A percentile compares a stretch with the other conserved stretches of the same genome.
Evolutionary conservation across 2,329 filamentous ascomycete genomes (phyloP).

Genomic region (Bipolaris gigantea): DNA sequence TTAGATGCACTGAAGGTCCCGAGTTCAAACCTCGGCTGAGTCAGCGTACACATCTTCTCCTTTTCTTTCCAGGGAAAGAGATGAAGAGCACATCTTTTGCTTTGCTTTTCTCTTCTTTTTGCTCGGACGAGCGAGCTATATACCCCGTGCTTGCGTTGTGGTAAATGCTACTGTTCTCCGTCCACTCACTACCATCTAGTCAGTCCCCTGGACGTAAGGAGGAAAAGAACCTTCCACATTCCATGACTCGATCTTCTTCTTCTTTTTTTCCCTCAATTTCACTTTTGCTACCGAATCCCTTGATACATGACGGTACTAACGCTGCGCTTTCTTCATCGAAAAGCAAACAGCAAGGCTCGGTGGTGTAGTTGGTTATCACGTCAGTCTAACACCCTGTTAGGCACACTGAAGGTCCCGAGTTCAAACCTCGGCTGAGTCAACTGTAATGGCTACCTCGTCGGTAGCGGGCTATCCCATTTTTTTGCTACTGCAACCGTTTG

Average conservation of each 20-base stretch:
- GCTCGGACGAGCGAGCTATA: background rate
- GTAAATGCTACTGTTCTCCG: background rate
- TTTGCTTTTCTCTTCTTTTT: background rate
- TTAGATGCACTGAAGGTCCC: conserved; percentile 5
- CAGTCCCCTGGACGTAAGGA: background rate
- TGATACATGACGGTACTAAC: background rate
- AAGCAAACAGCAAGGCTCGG: conserved; percentile 24
- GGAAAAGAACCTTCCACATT: background rate
- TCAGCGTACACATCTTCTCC: background rate
- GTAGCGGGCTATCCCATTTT: conserved; percentile 1
- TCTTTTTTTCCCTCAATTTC: background rate
- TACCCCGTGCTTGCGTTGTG: background rate
- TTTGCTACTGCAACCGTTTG: background rate
- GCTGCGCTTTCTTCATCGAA: background rate
- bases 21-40: conserved; percentile 7
- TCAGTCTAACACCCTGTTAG: conserved; percentile 47
- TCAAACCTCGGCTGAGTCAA: conserved; percentile 22
- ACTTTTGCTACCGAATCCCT: background rate
- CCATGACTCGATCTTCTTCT: background rate
- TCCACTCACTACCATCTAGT: background rate
- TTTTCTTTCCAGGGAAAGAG: background rate
- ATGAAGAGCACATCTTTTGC: background rate
- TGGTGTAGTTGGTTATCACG: conserved; percentile 54
- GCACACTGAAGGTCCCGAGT: conserved; percentile 21
- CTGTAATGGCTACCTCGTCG: background rate